These are phyloP conservation scores for Arctium minus DNA, from an alignment of 129 eudicot species.

Conservation along the genomic window DNA sequence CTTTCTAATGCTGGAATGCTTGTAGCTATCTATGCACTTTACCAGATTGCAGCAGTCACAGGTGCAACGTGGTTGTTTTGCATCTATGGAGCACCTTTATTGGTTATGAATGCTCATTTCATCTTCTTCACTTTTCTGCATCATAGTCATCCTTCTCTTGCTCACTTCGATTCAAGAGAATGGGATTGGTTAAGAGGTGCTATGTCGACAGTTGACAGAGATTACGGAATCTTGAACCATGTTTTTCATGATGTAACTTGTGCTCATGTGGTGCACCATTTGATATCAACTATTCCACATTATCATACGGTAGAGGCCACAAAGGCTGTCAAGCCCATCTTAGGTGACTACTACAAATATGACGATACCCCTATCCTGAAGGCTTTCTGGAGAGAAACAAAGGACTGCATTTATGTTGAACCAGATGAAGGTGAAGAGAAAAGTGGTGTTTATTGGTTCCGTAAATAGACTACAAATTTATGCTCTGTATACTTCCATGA, in stretches of 20 bases:
- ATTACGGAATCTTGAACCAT: constrained; percentile 14
- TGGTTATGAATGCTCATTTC: constrained; percentile 18
- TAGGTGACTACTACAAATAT: neutral
- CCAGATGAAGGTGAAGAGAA: constrained; percentile 18
- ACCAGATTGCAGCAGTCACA: neutral
- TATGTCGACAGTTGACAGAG: constrained; percentile 14
- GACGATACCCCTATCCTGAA: neutral
- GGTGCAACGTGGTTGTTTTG: constrained; percentile 17
- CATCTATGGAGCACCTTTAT: constrained; percentile 19
- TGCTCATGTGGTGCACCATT: constrained; percentile 31
- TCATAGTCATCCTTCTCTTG: constrained; percentile 17
- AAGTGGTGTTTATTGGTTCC: constrained; percentile 30
- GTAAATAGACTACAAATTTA: neutral
- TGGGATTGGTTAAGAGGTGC: constrained; percentile 27
- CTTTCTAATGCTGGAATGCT: constrained; percentile 14
- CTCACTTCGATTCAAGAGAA: constrained; percentile 13
- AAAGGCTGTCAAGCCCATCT: neutral
- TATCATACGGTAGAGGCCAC: constrained; percentile 9
- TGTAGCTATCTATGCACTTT: neutral
- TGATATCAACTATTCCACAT: constrained; percentile 43
- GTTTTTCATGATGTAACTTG: constrained; percentile 10
- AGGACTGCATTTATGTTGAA: constrained; percentile 36
- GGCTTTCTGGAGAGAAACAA: constrained; percentile 7
- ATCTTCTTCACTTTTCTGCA: constrained; percentile 11
- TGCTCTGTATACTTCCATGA: neutral